These are phyloP conservation scores for Penicillium bovifimosum DNA, from an alignment of 495 filamentous ascomycete genomes.

Conservation along the genomic window DNA sequence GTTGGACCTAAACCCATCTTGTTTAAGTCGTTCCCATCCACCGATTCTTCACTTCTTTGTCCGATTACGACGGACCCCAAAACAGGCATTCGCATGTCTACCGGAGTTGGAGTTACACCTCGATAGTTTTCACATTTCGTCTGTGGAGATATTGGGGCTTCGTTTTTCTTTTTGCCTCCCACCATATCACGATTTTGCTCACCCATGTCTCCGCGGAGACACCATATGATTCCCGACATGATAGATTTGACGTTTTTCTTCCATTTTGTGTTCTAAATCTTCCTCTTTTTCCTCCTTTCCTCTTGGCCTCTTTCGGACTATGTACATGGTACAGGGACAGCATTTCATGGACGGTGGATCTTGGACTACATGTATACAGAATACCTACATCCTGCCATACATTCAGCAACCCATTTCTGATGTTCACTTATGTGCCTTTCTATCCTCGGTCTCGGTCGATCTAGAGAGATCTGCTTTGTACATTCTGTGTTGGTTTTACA, in stretches of 20 bases:
- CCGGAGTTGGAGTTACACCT: constrained; percentile 12
- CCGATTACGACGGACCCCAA: neutral
- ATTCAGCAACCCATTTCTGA: constrained; percentile 1
- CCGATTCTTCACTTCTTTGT: neutral
- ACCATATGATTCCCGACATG: constrained; percentile 13
- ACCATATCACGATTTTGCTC: constrained; percentile 5
- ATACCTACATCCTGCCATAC: neutral
- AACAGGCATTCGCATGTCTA: constrained; percentile 8
- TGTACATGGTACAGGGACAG: constrained; percentile 2
- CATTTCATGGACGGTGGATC: neutral
- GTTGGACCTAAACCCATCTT: neutral
- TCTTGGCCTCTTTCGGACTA: neutral
- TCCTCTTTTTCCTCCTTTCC: neutral
- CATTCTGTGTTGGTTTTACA: too few relatives aligned
- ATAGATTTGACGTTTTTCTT: constrained; percentile 6
- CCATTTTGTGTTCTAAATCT: neutral
- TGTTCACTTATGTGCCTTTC: neutral
- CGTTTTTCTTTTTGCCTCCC: neutral
- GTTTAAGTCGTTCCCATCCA: neutral
- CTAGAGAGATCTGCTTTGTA: neutral
- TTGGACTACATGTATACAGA: neutral
- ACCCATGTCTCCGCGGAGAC: constrained; percentile 5
- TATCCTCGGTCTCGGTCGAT: neutral
- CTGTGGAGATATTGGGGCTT: neutral
- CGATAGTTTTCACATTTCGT: constrained; percentile 1